These are phyloP conservation scores for Coemansia sp. DNA, from an alignment of 192 early-diverging fungal genomes.

Conservation along the genomic window DNA sequence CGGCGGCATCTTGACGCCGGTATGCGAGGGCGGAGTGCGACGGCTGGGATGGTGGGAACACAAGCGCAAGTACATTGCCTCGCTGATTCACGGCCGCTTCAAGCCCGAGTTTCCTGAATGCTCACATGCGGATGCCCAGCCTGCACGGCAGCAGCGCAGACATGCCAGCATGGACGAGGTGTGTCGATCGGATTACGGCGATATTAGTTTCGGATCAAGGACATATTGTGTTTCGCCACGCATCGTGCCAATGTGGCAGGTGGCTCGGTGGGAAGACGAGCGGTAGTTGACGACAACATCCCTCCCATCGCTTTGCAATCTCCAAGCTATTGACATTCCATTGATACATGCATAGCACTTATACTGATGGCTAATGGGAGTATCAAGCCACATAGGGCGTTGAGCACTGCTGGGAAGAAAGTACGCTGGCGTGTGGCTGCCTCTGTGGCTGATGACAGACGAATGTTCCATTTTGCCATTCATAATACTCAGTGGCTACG, in stretches of 20 bases:
- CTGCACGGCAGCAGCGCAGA: conserved; percentile 7
- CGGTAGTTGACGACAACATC: conserved; percentile 1
- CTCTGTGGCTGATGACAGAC: too few relatives aligned
- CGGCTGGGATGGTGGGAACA: conserved; percentile 47
- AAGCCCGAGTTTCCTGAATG: conserved; percentile 29
- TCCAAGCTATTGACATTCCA: conserved; percentile 3
- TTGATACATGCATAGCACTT: not conserved
- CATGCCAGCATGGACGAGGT: conserved; percentile 28
- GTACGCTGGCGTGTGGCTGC: too few relatives aligned
- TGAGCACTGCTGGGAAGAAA: too few relatives aligned
- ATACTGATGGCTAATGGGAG: too few relatives aligned
- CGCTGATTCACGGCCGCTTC: conserved; percentile 19
- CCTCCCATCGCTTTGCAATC: too few relatives aligned
- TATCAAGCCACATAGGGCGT: too few relatives aligned
- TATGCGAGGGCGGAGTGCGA: conserved; percentile 36
- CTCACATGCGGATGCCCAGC: not conserved
- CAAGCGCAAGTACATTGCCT: conserved; percentile 38
- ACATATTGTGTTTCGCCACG: conserved; percentile 41
- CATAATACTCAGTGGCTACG: not conserved
- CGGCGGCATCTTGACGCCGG: conserved; percentile 40
- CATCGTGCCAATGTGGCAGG: conserved; percentile 41
- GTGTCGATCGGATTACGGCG: conserved; percentile 41
- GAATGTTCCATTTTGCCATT: not conserved
- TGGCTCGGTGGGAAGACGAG: conserved; percentile 26
- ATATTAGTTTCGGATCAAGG: conserved; percentile 30